Conservation (phyloP, 495 filamentous ascomycete genomes). For the Neurospora intermedia region DNA sequence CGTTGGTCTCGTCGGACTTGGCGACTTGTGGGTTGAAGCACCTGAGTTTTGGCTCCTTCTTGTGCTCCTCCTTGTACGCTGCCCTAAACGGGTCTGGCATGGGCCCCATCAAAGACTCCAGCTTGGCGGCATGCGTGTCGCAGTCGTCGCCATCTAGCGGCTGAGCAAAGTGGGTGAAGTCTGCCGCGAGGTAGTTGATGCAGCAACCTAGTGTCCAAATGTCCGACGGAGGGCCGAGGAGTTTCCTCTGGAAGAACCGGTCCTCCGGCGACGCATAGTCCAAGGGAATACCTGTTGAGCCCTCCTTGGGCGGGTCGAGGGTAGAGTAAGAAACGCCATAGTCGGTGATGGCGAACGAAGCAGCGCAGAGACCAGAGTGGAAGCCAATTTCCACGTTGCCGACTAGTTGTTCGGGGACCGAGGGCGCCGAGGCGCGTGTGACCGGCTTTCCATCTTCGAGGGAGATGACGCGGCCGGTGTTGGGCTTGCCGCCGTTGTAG, state of each 20-base stretch:
- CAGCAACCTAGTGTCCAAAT: slow-evolving; percentile 19
- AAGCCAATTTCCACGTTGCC: neutral
- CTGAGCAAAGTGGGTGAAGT: neutral
- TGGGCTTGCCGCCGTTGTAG: neutral
- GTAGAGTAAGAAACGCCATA: slow-evolving; percentile 16
- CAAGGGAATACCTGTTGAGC: slow-evolving; percentile 7
- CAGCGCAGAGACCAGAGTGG: slow-evolving; percentile 1
- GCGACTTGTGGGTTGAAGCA: neutral
- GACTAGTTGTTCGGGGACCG: slow-evolving; percentile 17
- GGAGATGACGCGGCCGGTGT: neutral
- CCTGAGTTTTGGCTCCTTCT: neutral
- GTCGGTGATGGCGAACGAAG: slow-evolving; percentile 15
- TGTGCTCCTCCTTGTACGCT: neutral
- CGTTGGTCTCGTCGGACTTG: neutral
- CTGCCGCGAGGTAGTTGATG: slow-evolving; percentile 4
- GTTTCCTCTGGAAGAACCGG: neutral
- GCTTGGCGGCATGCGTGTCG: neutral
- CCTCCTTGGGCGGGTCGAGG: neutral
- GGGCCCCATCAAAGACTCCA: slow-evolving; percentile 11
- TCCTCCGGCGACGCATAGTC: slow-evolving; percentile 15
- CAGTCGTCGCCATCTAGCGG: neutral
- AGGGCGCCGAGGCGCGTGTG: neutral
- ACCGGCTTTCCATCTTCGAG: neutral
- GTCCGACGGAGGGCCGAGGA: slow-evolving; percentile 9
- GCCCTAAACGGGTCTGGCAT: slow-evolving; percentile 6